phyloP scores from a whole-genome alignment of 176 grass and related monocot species.

The Luzula sylvatica region DNA sequence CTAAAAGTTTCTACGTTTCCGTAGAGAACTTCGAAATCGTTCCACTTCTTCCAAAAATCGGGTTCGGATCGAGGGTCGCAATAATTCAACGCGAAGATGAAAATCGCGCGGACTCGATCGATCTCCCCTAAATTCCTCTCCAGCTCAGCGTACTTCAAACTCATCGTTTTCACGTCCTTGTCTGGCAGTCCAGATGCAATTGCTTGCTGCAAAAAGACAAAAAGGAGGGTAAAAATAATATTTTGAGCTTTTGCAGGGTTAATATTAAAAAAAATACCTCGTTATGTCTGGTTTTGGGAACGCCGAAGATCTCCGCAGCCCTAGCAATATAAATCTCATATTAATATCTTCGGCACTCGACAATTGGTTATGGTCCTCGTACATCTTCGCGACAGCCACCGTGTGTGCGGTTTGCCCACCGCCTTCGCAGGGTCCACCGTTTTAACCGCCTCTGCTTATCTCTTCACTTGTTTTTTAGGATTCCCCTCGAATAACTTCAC shows the following conservation, averaged over 20 bases:
- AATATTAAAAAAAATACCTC: constrained; percentile 29
- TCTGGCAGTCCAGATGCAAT: no score
- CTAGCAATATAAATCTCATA: constrained; percentile 57
- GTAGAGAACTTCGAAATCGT: constrained; percentile 35
- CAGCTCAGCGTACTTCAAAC: no score
- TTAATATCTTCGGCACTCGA: constrained; percentile 59
- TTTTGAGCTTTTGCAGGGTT: no score
- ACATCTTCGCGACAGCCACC: constrained; percentile 82
- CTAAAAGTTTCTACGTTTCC: constrained; percentile 46
- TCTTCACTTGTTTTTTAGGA: constrained; percentile 47
- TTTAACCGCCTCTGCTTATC: constrained; percentile 81
- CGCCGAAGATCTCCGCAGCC: constrained; percentile 35
- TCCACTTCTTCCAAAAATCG: constrained; percentile 44
- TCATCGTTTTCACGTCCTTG: no score
- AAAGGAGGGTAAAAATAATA: neutral
- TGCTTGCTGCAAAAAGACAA: neutral
- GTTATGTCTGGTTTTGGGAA: constrained; percentile 38
- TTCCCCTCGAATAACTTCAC: constrained; percentile 79
- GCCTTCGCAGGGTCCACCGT: constrained; percentile 84
- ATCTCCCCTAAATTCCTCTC: constrained; percentile 35
- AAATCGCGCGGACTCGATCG: constrained; percentile 29
- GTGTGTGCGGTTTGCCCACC: constrained; percentile 73
- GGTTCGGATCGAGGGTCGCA: constrained; percentile 19
- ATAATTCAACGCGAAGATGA: constrained; percentile 27
- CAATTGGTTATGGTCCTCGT: constrained; percentile 66